Conservation (phyloP, 2,329 filamentous ascomycete species). For the Trichoderma atrobrunneum region DNA sequence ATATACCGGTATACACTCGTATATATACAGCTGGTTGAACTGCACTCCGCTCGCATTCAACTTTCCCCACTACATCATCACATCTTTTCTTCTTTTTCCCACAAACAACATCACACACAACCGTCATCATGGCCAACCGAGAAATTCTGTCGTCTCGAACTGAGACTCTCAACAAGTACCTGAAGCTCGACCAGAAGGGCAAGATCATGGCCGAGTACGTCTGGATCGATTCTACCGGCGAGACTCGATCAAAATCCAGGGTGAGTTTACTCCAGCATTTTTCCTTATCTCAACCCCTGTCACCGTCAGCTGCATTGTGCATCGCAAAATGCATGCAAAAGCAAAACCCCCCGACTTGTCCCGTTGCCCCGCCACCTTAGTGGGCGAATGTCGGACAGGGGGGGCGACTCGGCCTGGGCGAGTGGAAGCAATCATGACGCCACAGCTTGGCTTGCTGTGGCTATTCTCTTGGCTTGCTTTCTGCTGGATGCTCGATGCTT, state of each 20-base stretch:
- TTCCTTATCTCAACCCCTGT: slow-evolving; percentile 10
- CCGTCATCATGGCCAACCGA: slow-evolving; percentile 25
- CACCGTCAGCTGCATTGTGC: slow-evolving; percentile 6
- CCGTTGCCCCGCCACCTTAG: slow-evolving; percentile 13
- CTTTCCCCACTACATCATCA: not conserved
- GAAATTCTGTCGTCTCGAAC: slow-evolving; percentile 31
- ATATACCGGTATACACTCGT: not conserved
- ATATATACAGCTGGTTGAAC: not conserved
- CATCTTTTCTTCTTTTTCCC: not conserved
- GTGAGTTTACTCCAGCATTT: slow-evolving; percentile 54
- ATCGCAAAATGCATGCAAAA: not conserved
- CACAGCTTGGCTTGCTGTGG: not conserved
- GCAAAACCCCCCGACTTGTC: slow-evolving; percentile 20
- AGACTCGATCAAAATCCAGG: slow-evolving; percentile 91
- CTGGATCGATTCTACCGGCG: slow-evolving; percentile 85
- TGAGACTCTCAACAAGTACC: slow-evolving; percentile 75
- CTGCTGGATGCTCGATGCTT: not conserved
- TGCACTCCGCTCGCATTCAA: not conserved
- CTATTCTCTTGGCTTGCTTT: not conserved
- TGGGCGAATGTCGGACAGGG: not conserved
- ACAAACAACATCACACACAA: not conserved
- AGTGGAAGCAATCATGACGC: slow-evolving; percentile 6
- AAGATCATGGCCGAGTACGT: slow-evolving; percentile 91
- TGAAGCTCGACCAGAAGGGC: slow-evolving; percentile 85
- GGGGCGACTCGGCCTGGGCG: not conserved